Conservation (phyloP, 495 filamentous ascomycete species). For the Aspergillus hancockii region DNA sequence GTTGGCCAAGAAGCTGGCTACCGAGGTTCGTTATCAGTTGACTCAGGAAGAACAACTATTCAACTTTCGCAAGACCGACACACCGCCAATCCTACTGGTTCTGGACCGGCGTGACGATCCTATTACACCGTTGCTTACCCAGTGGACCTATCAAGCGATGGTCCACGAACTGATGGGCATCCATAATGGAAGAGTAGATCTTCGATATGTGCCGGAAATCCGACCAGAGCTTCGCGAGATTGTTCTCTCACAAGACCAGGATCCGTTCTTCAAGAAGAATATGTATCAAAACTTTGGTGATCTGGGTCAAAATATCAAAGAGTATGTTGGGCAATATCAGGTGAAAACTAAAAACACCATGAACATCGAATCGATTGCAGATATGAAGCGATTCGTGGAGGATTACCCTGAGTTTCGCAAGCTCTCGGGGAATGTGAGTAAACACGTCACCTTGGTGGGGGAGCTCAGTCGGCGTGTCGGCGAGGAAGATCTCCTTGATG, state of each 20-base stretch:
- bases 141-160: conserved; percentile 99
- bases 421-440: conserved; percentile 95
- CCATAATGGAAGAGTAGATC: conserved; percentile 84
- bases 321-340: conserved; percentile 97
- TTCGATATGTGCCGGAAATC: conserved; percentile 84
- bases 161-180: conserved; percentile 95
- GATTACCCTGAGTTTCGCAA: conserved; percentile 98
- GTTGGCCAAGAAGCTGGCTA: conserved; percentile 87
- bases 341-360: conserved; percentile 88
- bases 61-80: conserved; percentile 94
- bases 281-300: conserved; percentile 99
- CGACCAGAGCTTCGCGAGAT: conserved; percentile 92
- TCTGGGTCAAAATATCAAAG: conserved; percentile 95
- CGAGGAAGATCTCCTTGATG: conserved; percentile 81
- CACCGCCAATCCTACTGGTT: conserved; percentile 87
- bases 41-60: conserved; percentile 97
- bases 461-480: conserved; percentile 87
- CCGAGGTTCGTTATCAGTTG: conserved; percentile 86
- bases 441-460: conserved; percentile 93
- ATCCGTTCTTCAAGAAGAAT: conserved; percentile 99
- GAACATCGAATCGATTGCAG: conserved; percentile 92
- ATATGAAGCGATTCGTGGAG: conserved; percentile 99
- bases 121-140: conserved; percentile 90
- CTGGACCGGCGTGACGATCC: conserved; percentile 93
- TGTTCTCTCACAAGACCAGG: conserved; percentile 93